A percentile compares a stretch with the other conserved stretches of the same genome.
Conservation (phyloP, 176 grass and related monocot genomes). For the Avena atlantica region DNA sequence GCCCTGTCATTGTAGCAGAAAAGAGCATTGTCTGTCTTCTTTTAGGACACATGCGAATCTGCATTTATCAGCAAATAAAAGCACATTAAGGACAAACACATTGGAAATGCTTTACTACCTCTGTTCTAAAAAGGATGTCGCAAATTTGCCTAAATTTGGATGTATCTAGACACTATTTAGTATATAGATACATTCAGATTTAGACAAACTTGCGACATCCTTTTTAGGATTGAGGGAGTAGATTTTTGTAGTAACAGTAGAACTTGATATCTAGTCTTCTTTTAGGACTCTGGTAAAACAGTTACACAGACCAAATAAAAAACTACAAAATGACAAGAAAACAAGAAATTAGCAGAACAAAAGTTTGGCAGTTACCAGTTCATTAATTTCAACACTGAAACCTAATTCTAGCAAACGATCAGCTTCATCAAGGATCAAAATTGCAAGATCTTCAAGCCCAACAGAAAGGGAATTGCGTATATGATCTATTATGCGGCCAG, state of each 20-base stretch:
- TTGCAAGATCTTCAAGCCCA: constrained; percentile 91
- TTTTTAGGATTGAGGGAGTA: not conserved
- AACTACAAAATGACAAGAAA: constrained; percentile 1
- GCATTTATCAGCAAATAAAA: constrained; percentile 37
- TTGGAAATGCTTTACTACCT: not conserved
- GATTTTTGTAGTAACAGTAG: not conserved
- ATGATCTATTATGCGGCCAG: constrained; percentile 97
- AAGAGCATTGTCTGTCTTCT: constrained; percentile 94
- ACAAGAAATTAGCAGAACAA: constrained; percentile 19
- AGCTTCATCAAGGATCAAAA: constrained; percentile 97
- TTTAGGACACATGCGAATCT: constrained; percentile 93
- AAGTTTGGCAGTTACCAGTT: constrained; percentile 63
- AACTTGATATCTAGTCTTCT: not conserved
- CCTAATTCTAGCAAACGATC: constrained; percentile 93
- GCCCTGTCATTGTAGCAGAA: constrained; percentile 96
- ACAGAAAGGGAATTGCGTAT: constrained; percentile 85
- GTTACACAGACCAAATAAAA: not conserved
- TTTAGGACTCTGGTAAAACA: not conserved
- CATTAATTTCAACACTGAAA: constrained; percentile 94
- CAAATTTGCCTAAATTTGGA: too few species aligned
- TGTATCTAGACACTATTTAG: too few species aligned
- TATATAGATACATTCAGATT: too few species aligned
- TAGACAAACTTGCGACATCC: too few species aligned
- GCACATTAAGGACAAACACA: not conserved
- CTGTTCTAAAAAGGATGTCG: too few species aligned